These are phyloP conservation scores for Tylopilus felleus DNA, from an alignment of 768 basidiomycete genomes.

Conservation along the genomic window DNA sequence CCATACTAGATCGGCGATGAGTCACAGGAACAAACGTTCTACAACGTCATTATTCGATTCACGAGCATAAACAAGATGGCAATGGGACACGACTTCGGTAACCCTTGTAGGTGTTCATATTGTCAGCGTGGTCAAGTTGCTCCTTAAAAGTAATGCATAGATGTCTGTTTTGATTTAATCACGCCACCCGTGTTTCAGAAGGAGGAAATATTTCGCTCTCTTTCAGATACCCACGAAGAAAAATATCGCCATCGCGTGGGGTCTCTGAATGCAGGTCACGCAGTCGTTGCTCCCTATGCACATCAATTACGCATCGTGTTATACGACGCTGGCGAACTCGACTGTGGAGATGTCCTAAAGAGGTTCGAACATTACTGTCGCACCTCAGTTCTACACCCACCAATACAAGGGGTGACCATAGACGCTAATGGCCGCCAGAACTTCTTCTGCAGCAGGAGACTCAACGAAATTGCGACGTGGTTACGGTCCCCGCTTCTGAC, in stretches of 20 bases:
- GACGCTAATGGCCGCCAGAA: conserved; percentile 43
- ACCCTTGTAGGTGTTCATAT: conserved; percentile 50
- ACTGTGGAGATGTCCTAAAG: conserved; percentile 34
- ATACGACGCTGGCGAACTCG: conserved; percentile 42
- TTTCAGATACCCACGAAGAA: conserved; percentile 31
- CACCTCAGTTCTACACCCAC: conserved; percentile 43
- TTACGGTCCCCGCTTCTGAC: conserved; percentile 40
- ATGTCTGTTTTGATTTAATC: conserved; percentile 63
- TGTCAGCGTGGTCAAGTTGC: conserved; percentile 1
- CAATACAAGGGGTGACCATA: conserved; percentile 37
- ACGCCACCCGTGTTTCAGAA: conserved; percentile 64
- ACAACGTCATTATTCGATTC: conserved; percentile 53
- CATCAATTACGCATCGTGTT: conserved; percentile 66
- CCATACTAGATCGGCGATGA: conserved; percentile 55
- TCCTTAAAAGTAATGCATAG: conserved; percentile 33
- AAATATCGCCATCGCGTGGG: conserved; percentile 55
- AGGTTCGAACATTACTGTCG: conserved; percentile 54
- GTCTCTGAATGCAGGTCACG: conserved; percentile 57
- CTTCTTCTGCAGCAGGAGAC: conserved; percentile 49
- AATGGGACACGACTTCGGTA: conserved; percentile 55
- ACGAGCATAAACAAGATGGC: conserved; percentile 57
- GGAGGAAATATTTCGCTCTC: conserved; percentile 55
- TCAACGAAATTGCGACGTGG: conserved; percentile 45
- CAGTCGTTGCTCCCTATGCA: conserved; percentile 61
- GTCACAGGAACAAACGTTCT: conserved; percentile 46